A percentile compares a stretch with the other conserved stretches of the same genome.
These are phyloP conservation scores for Phytophthora niederhauseri DNA, from an alignment of 352 stramenopile species.

Conservation along the genomic window DNA sequence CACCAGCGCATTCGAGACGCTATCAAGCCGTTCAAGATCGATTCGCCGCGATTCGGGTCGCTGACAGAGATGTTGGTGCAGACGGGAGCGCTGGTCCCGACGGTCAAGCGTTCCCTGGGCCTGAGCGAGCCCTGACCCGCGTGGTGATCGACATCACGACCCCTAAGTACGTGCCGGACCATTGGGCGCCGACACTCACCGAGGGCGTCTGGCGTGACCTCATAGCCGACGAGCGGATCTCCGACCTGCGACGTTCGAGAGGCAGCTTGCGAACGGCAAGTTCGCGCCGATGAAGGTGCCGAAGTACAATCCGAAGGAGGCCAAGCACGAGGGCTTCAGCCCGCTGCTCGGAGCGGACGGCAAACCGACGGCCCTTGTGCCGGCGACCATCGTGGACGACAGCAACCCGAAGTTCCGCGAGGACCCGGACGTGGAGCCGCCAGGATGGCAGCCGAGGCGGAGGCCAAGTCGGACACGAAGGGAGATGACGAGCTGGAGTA, in stretches of 20 bases:
- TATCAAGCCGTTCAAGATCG: not conserved
- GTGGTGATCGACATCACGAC: not conserved
- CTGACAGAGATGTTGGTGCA: not conserved
- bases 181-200: not conserved
- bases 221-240: not conserved
- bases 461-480: not conserved
- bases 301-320: not conserved
- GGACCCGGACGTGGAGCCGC: not conserved
- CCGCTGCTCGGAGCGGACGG: not conserved
- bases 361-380: not conserved
- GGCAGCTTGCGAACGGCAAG: not conserved
- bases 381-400: not conserved
- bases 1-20: not conserved
- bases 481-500: not conserved
- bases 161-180: not conserved
- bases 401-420: not conserved
- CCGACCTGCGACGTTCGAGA: not conserved
- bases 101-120: not conserved
- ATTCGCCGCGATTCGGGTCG: not conserved
- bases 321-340: not conserved
- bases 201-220: not conserved
- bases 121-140: not conserved
- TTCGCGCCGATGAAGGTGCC: not conserved
- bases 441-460: not conserved
- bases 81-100: not conserved